Evolutionary conservation across 2,329 filamentous ascomycete species (phyloP).

Genomic region (Exophiala aquamarina): DNA sequence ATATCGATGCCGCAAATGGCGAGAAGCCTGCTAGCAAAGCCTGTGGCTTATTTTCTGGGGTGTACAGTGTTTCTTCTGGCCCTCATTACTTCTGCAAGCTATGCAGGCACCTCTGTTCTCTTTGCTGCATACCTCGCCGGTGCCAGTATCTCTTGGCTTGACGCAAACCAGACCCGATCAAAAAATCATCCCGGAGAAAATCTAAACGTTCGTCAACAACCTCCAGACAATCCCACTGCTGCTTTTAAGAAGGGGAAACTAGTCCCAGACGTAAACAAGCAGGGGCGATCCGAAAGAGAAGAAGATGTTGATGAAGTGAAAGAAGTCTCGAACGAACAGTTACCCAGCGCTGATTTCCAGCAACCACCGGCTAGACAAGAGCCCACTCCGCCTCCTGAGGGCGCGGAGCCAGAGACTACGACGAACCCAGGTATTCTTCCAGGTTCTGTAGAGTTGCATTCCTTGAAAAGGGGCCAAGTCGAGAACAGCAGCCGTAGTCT

Average conservation of each 20-base stretch:
- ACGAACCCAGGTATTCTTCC: not conserved
- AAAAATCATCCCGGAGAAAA: not conserved
- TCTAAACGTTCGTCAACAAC: too few species aligned
- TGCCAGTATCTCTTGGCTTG: slow-evolving; percentile 51
- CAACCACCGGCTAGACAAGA: not conserved
- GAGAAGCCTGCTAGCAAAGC: slow-evolving; percentile 26
- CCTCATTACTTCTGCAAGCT: slow-evolving; percentile 50
- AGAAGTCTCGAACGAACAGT: too few species aligned
- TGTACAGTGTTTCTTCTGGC: slow-evolving; percentile 48
- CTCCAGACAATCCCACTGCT: not conserved
- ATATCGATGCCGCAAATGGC: not conserved
- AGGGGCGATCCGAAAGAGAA: not conserved
- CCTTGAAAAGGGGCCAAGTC: not conserved
- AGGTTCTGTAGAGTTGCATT: not conserved
- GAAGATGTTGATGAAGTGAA: too few species aligned
- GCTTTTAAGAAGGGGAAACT: too few species aligned
- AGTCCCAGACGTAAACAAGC: not conserved
- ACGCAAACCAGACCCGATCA: slow-evolving; percentile 28
- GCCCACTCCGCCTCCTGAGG: slow-evolving; percentile 12
- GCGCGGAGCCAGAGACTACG: not conserved
- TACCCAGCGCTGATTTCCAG: too few species aligned
- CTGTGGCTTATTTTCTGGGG: slow-evolving; percentile 32
- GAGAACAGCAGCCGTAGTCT: slow-evolving; percentile 26
- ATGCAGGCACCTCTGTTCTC: slow-evolving; percentile 56
- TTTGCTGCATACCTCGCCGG: slow-evolving; percentile 62